phyloP scores from a whole-genome alignment of 2,329 filamentous ascomycete genomes.

The Paecilomyces variotii region DNA sequence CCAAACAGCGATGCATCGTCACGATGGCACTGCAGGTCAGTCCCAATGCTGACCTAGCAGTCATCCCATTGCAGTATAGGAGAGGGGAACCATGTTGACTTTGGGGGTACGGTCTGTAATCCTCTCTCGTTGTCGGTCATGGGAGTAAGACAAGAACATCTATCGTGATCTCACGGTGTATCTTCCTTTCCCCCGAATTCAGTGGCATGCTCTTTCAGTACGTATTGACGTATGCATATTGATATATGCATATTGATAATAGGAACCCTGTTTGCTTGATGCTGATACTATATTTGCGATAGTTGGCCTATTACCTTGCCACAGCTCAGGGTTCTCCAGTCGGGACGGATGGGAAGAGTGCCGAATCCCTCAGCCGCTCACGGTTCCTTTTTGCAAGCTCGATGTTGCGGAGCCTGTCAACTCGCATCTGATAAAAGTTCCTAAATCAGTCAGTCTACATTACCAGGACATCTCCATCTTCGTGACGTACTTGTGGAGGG shows the following conservation, averaged over 20 bases:
- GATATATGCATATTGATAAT: neutral
- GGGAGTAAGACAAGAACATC: neutral
- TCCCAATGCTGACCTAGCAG: neutral
- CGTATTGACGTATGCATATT: neutral
- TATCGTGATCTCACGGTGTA: neutral
- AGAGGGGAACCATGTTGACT: neutral
- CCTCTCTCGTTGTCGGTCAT: neutral
- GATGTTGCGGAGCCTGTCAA: constrained; percentile 69
- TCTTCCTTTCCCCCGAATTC: neutral
- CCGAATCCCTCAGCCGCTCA: constrained; percentile 69
- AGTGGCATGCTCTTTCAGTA: neutral
- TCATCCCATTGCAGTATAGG: neutral
- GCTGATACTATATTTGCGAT: neutral
- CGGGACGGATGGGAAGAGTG: constrained; percentile 78
- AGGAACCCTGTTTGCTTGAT: neutral
- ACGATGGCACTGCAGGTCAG: neutral
- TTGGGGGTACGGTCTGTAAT: neutral
- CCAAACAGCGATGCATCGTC: neutral
- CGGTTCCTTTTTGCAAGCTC: constrained; percentile 73
- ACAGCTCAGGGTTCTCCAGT: constrained; percentile 40
- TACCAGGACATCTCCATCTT: neutral
- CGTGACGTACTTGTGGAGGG: constrained; percentile 61
- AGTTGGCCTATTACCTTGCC: neutral
- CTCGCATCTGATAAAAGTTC: constrained; percentile 75
- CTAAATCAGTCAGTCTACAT: constrained; percentile 36